Evolutionary conservation across 164 flowering plant species (phyloP), one percentile per base, ranked within the genome.

Genomic region (Euptelea pleiosperma): DNA sequence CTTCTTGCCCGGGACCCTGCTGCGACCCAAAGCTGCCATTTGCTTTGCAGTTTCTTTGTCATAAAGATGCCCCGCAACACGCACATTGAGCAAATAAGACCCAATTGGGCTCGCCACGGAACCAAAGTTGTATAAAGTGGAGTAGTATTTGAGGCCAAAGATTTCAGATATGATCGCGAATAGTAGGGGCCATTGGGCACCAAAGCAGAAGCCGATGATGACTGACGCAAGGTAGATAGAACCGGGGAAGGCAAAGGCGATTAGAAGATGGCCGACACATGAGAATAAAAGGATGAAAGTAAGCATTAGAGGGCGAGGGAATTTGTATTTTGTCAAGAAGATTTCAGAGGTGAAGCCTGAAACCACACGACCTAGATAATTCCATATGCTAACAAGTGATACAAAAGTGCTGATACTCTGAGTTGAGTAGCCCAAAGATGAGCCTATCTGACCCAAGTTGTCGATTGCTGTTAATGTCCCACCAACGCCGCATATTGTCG

Each of bases 321-420:
- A 44, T 39, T 62, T 70, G 57, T 46, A 68, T 28, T 60, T 73
- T 0, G 22, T 26, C 0, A 83, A 44, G 0, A 80, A 61, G 34
- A 39, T 46, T 46, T 83, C 88, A 0, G 88, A 83, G 12, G 69
- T 66, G 29, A 83, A 78, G 1, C 85, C 88, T 0, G 88, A 46
- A 41, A 68, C 72, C 8, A 83, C 83, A 36, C 88, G 60, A 1
- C 88, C 85, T 37, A 77, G 75, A 69, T 73, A 80, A 36, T 77
- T 83, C 88, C 88, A 80, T 33, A 80, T 73, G 64, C 83, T 83
- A 1, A 82, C 77, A 0, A 82, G 78, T 0, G 87, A 79, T 1
- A 69, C 64, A 33, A 63, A 63, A 2, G 68, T 52, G 29, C 60
- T 59, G 10, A 54, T 53, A n/a, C n/a, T n/a, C n/a, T n/a, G n/a